A percentile compares a stretch with the other conserved stretches of the same genome.
Conservation (phyloP, 306 rosid species). For the Astragalus membranaceus region DNA sequence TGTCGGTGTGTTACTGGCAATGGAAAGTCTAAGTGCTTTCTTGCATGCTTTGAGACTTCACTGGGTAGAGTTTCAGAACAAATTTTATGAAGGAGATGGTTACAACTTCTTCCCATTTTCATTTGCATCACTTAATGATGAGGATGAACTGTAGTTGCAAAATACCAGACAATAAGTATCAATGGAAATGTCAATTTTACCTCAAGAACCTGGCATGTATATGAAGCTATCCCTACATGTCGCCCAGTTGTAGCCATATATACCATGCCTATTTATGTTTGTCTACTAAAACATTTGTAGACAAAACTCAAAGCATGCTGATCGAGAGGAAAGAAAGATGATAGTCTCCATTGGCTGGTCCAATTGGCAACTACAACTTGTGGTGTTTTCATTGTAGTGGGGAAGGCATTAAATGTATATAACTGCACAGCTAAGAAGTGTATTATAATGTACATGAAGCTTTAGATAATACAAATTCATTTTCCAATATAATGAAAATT, state of each 20-base stretch:
- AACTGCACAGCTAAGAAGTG: too few species aligned
- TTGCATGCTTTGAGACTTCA: constrained; percentile 95
- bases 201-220: neutral
- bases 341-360: neutral
- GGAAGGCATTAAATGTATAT: neutral
- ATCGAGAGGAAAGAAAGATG: neutral
- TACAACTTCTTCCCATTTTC: constrained; percentile 78
- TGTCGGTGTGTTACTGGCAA: constrained; percentile 74
- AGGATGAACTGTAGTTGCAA: constrained; percentile 38
- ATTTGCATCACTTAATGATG: constrained; percentile 44
- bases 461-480: too few species aligned
- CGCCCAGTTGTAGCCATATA: neutral
- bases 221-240: neutral
- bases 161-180: neutral
- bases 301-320: neutral
- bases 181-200: neutral
- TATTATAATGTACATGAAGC: too few species aligned
- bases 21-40: constrained; percentile 96
- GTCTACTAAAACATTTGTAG: neutral
- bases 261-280: neutral
- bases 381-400: neutral
- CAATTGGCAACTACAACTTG: neutral
- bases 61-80: constrained; percentile 97
- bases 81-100: constrained; percentile 91
- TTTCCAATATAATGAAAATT: too few species aligned